Conservation (phyloP, 257 asterid species). For the Ocimum tenuiflorum region DNA sequence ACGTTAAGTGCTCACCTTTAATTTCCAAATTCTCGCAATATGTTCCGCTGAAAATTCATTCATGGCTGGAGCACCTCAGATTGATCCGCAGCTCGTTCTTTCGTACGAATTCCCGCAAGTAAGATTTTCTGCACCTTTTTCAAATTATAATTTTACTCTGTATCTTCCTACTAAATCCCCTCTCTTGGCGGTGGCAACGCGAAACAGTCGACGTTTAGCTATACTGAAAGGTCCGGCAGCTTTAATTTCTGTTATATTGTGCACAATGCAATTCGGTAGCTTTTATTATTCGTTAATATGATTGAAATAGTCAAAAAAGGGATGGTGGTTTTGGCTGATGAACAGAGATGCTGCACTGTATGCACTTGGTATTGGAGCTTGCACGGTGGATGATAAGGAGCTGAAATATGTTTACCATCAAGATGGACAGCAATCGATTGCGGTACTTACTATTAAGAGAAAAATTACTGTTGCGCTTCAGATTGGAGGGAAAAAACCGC, state of each 20-base stretch:
- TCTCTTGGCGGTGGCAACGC: constrained; percentile 14
- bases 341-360: constrained; percentile 55
- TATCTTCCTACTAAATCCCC: not conserved
- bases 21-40: not conserved
- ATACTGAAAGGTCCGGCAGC: constrained; percentile 54
- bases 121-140: not conserved
- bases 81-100: constrained; percentile 56
- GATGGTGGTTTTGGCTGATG: constrained; percentile 13
- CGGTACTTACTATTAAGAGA: constrained; percentile 37
- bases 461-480: not conserved
- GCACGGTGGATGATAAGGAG: constrained; percentile 79
- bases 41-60: constrained; percentile 7
- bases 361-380: constrained; percentile 57
- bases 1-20: no score
- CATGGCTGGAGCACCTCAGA: constrained; percentile 45
- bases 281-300: not conserved
- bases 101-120: constrained; percentile 68
- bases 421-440: constrained; percentile 67
- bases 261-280: not conserved
- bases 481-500: not conserved
- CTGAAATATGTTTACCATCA: constrained; percentile 85
- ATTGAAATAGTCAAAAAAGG: not conserved
- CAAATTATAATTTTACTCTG: not conserved
- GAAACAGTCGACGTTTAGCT: constrained; percentile 52
- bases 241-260: not conserved